Conservation (phyloP, 2,329 filamentous ascomycete genomes). For the Pseudocercospora fijiensis region DNA sequence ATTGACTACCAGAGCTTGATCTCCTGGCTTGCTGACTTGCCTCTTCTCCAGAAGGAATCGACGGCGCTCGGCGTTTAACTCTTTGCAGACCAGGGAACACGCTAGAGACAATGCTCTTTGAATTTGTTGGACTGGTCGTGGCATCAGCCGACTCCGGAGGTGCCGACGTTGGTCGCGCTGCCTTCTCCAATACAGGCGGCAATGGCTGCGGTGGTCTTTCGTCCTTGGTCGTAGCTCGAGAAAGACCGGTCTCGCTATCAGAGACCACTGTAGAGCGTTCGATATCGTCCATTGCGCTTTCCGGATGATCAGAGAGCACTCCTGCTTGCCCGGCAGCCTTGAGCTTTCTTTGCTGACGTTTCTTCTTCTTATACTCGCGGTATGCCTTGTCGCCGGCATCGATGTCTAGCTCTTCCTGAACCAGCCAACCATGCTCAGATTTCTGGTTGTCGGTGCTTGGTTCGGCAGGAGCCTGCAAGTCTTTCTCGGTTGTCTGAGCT, state of each 20-base stretch:
- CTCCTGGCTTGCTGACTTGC: conserved; percentile 2
- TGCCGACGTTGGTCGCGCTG: background rate
- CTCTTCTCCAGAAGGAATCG: conserved; percentile 5
- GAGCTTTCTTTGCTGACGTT: conserved; percentile 36
- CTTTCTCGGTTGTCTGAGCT: background rate
- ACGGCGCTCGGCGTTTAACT: conserved; percentile 28
- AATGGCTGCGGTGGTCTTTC: background rate
- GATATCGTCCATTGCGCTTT: conserved; percentile 36
- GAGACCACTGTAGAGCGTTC: conserved; percentile 24
- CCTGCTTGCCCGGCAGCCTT: conserved; percentile 25
- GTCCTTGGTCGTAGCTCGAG: conserved; percentile 9
- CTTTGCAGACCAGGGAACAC: conserved; percentile 30
- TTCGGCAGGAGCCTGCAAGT: background rate
- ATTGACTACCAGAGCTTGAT: conserved; percentile 11
- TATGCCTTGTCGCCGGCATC: conserved; percentile 39
- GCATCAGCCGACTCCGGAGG: background rate
- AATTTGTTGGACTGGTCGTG: conserved; percentile 9
- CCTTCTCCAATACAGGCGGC: background rate
- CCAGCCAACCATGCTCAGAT: conserved; percentile 18
- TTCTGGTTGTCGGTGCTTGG: conserved; percentile 4
- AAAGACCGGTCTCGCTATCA: conserved; percentile 19
- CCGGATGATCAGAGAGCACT: conserved; percentile 22
- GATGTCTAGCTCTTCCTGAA: conserved; percentile 35
- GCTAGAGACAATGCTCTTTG: conserved; percentile 25
- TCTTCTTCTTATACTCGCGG: conserved; percentile 37